Evolutionary conservation across 257 asterid species (phyloP), one percentile per base, ranked within the genome.

Genomic region (Petunia axillaris): DNA sequence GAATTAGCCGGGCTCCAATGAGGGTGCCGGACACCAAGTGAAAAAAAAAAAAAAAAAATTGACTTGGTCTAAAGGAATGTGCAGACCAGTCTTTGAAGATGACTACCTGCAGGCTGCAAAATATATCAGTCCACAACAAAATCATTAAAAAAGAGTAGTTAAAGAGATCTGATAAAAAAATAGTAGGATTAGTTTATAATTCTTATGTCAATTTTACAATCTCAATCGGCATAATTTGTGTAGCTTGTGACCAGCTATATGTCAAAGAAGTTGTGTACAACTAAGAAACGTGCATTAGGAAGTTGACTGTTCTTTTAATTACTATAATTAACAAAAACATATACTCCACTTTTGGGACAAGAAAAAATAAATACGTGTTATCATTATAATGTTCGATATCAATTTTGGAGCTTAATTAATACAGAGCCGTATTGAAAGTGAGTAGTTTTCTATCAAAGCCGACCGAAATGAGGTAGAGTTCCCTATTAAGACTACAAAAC

Each of bases 61-160:
- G 77, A 50, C 60, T 2, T 1, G 6, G 44, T 71, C 77, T 71
- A 10, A 71, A 71, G 35, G 77, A 71, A 48, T 48, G 60, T 70
- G 76, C 11, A 25, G 25, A 25, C 25, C 25, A 25, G 25, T 25
- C 25, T 25, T 25, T 25, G 25, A 25, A 25, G 25, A 25, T 25
- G 25, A 25, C 58, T 48, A n/a, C 15, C 35, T 67, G 75, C 75
- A 67, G 75, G 55, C 55, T 25, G 16, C 40, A 48, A 71, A 25
- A 71, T 25, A 71, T 48, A 71, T 71, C 77, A 71, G 77, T 71
- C 77, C 77, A 71, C 77, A 71, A 71, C 77, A 71, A 50, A 71
- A 71, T 35, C 36, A 71, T 71, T 48, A 25, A 48, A 50, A 50
- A 50, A 48, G 35, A 71, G 60, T 46, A 25, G 75, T 71, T 25